A percentile compares a stretch with the other conserved stretches of the same genome.
These are phyloP conservation scores for Trichoderma guizhouense DNA, from an alignment of 2,329 filamentous ascomycete species.

Conservation along the genomic window DNA sequence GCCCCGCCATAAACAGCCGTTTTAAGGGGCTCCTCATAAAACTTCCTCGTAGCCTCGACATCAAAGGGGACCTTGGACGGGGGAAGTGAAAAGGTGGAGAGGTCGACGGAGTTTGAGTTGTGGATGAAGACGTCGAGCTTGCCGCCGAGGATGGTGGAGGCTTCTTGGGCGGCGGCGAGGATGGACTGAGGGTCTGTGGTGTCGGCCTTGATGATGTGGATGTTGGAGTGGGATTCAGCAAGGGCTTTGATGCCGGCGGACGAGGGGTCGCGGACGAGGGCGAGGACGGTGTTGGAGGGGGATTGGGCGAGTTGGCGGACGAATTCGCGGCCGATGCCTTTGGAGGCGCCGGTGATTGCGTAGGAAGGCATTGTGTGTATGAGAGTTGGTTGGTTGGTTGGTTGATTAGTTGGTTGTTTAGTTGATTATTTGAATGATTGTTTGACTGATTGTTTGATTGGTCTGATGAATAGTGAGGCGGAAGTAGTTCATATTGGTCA, in stretches of 20 bases:
- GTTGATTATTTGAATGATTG: neutral
- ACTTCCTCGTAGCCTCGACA: constrained; percentile 8
- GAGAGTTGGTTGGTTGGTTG: neutral
- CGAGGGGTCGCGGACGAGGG: constrained; percentile 35
- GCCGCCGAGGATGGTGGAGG: constrained; percentile 34
- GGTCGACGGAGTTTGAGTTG: constrained; percentile 32
- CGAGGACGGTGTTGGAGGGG: constrained; percentile 36
- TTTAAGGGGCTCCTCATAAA: constrained; percentile 39
- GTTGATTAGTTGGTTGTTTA: neutral
- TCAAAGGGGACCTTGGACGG: constrained; percentile 21
- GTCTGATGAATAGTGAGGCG: neutral
- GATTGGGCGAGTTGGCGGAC: constrained; percentile 30
- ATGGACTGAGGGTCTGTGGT: constrained; percentile 33
- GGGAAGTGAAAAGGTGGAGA: constrained; percentile 18
- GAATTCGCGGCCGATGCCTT: constrained; percentile 26
- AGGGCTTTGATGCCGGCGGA: constrained; percentile 27
- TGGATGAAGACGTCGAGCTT: constrained; percentile 41
- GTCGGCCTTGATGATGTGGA: constrained; percentile 38
- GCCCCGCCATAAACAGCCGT: constrained; percentile 27
- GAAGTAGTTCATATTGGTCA: neutral
- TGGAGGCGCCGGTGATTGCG: constrained; percentile 21
- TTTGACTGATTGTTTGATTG: neutral
- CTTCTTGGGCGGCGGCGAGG: constrained; percentile 32
- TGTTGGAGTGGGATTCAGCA: constrained; percentile 29
- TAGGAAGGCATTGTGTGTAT: constrained; percentile 18